Conservation (phyloP, 352 stramenopile genomes). For the Globisporangium perplexum region DNA sequence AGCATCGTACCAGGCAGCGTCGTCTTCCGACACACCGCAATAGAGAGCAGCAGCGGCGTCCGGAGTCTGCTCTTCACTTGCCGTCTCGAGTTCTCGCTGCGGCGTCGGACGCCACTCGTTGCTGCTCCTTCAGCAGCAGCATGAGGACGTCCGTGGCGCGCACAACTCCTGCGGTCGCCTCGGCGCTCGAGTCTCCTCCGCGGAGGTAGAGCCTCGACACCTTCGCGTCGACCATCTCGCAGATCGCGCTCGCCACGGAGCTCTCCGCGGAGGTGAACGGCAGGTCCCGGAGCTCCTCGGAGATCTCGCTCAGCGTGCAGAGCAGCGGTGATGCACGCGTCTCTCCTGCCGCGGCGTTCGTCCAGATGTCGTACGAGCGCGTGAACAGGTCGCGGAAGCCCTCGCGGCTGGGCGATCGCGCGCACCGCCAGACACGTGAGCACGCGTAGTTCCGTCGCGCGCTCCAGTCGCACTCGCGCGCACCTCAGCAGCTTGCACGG, state of each 20-base stretch:
- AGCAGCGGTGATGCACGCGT: slow-evolving; percentile 17
- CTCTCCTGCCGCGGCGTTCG: neutral
- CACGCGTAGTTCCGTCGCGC: neutral
- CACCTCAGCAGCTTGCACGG: slow-evolving; percentile 12
- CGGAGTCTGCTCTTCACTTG: neutral
- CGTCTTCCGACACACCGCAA: neutral
- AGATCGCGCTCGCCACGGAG: slow-evolving; percentile 39
- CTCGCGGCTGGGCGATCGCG: neutral
- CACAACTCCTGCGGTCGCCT: slow-evolving; percentile 23
- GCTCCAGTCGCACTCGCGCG: neutral
- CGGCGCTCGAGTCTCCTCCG: neutral
- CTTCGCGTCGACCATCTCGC: slow-evolving; percentile 32
- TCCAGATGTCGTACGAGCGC: slow-evolving; percentile 10
- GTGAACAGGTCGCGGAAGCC: slow-evolving; percentile 25
- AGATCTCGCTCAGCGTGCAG: slow-evolving; percentile 17
- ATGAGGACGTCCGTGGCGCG: slow-evolving; percentile 45
- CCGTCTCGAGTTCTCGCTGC: neutral
- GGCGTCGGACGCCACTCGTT: slow-evolving; percentile 13
- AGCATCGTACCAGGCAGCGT: neutral
- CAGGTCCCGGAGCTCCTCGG: slow-evolving; percentile 10
- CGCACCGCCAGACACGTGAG: too few relatives aligned
- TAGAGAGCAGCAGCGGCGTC: neutral
- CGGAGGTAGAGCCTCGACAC: slow-evolving; percentile 6
- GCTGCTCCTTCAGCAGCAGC: slow-evolving; percentile 48
- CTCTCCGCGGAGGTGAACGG: slow-evolving; percentile 19